Base-by-base conservation (phyloP, 2,329 filamentous ascomycete species). In the Microcyclosporella mali region DNA sequence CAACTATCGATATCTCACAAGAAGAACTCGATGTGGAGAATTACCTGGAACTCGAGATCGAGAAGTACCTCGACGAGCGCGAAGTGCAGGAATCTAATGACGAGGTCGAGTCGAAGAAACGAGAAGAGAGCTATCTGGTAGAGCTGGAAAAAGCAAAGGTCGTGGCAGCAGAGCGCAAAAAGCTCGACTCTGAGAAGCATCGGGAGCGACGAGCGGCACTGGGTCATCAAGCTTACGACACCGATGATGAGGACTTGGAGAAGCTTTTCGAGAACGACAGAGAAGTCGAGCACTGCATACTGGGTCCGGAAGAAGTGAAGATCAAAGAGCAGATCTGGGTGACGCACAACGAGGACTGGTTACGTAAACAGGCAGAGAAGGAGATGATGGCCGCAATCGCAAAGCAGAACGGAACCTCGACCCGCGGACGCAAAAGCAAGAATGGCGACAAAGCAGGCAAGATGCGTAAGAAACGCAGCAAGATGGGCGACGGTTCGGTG, bases 291-390 rank as follows among this genome's bases (percentile, higher is more conserved):
- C 85, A 85, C 56, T 95, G 89, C 59, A 66, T 88, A 28, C 73
- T 97, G 4, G 77, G 75, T 0, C 77, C 82, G 1, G 77, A 79
- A 2, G 89, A 97, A 66, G 78, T 82, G 2, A 77, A 77, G 27
- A 79, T 88, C 59, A 97, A 95, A 64, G 89, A 95, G 64, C 80
- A 81, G 46, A 85, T 97, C 40, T 98, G 92, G 92, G 81, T 94
- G 33, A 89, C 90, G 46, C 82, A 89, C 61, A 97, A 98, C 65
- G 88, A 92, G 62, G 88, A 94, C 53, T 98, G 89, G 78, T 73
- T 98, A 30, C 85, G 90, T 7, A 78, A 81, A 37, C 84, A 94
- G 60, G 88, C 95, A 59, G 81, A 85, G 47, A 94, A 92, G 64
- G 74, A 84, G 6, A 83, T 94, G 43, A 78, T 84, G 30, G 78